phyloP scores from a whole-genome alignment of 2,329 filamentous ascomycete species.

The Hymenoscyphus linearis region DNA sequence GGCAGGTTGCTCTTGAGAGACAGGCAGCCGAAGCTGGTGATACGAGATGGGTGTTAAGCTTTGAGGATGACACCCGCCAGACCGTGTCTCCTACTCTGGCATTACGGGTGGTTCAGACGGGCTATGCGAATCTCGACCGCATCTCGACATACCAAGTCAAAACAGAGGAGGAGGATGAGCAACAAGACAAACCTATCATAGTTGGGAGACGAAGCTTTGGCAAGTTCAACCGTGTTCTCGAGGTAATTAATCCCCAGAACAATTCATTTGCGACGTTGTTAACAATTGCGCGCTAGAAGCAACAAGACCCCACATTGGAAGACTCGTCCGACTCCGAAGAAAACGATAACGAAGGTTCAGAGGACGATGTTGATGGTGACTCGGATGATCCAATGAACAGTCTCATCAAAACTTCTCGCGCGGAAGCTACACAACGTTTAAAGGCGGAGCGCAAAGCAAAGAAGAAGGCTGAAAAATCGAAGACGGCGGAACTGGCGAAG shows the following conservation, averaged over 20 bases:
- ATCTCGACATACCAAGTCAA: slow-evolving; percentile 15
- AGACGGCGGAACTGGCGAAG: slow-evolving; percentile 48
- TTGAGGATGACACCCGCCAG: slow-evolving; percentile 36
- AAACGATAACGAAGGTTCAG: slow-evolving; percentile 26
- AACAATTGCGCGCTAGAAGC: slow-evolving; percentile 30
- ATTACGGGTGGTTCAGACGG: slow-evolving; percentile 56
- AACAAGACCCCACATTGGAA: slow-evolving; percentile 32
- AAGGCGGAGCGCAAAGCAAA: slow-evolving; percentile 41
- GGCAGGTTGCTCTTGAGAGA: slow-evolving; percentile 54
- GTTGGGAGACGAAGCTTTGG: slow-evolving; percentile 45
- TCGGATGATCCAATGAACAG: slow-evolving; percentile 39
- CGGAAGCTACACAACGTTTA: slow-evolving; percentile 38
- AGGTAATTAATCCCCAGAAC: slow-evolving; percentile 25
- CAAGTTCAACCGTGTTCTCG: slow-evolving; percentile 38
- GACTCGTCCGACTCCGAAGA: slow-evolving; percentile 35
- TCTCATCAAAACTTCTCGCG: slow-evolving; percentile 40
- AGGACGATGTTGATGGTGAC: slow-evolving; percentile 15
- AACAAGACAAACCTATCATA: slow-evolving; percentile 30
- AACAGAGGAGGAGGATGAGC: slow-evolving; percentile 21
- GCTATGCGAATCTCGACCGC: slow-evolving; percentile 47
- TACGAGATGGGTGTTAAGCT: slow-evolving; percentile 69
- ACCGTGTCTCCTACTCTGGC: slow-evolving; percentile 32
- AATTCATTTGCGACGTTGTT: slow-evolving; percentile 6
- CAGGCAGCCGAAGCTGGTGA: slow-evolving; percentile 60
- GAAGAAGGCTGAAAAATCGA: slow-evolving; percentile 43